Evolutionary conservation across 495 filamentous ascomycete species (phyloP).

Genomic region (Schizothecium vesticola): DNA sequence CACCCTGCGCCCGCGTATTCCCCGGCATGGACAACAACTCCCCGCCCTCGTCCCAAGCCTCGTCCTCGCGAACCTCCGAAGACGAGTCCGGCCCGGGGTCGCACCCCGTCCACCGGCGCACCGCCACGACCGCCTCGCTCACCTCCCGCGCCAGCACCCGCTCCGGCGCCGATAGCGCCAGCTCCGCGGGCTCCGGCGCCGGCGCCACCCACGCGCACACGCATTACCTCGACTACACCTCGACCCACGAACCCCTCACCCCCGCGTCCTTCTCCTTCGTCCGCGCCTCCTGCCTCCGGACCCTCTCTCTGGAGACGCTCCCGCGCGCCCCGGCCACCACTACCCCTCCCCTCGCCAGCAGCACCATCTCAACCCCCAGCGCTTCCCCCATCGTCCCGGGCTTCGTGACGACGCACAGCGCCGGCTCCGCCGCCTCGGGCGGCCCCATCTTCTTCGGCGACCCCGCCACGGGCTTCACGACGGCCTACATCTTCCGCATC

Average conservation of each 20-base stretch:
- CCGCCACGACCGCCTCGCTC: conserved; percentile 24
- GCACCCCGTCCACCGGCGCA: conserved; percentile 25
- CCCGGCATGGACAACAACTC: conserved; percentile 32
- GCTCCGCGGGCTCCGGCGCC: not conserved
- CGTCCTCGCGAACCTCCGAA: conserved; percentile 42
- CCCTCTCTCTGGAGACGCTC: conserved; percentile 77
- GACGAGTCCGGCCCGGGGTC: conserved; percentile 29
- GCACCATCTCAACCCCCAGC: conserved; percentile 32
- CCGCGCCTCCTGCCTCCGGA: conserved; percentile 78
- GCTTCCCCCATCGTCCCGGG: conserved; percentile 31
- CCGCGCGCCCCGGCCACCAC: conserved; percentile 54
- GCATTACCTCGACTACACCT: conserved; percentile 81
- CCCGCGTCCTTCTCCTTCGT: conserved; percentile 75
- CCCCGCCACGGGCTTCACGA: conserved; percentile 74
- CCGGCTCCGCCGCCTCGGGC: conserved; percentile 40
- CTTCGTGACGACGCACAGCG: conserved; percentile 49
- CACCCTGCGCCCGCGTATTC: conserved; percentile 46
- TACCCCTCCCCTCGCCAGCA: conserved; percentile 15
- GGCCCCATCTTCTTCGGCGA: conserved; percentile 88
- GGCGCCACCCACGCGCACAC: conserved; percentile 51
- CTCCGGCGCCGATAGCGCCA: conserved; percentile 15
- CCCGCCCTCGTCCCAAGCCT: conserved; percentile 40
- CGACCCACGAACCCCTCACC: conserved; percentile 72
- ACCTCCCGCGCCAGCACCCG: conserved; percentile 43
- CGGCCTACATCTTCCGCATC: conserved; percentile 87